Evolutionary conservation across 164 flowering plant species (phyloP).

Genomic region (Berberis vulgaris): DNA sequence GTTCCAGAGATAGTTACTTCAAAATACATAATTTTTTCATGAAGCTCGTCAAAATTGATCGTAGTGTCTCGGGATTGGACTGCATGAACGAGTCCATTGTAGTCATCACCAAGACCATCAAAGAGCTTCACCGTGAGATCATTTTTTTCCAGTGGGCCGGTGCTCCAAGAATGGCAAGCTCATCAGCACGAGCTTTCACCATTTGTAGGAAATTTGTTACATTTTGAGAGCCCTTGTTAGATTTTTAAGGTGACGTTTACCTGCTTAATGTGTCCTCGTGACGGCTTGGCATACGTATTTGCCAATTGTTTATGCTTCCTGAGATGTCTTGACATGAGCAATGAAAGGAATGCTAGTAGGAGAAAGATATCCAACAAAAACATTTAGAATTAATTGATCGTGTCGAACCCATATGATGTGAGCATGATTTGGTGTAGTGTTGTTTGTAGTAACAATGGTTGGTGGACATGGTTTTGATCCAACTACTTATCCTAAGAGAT

Average conservation of each 20-base stretch:
- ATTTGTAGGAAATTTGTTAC: conserved; percentile 3
- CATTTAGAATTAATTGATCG: too few species aligned
- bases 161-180: conserved; percentile 4
- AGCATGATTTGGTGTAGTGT: conserved; percentile 1
- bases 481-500: neutral
- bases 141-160: conserved; percentile 2
- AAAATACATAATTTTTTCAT: neutral
- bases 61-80: conserved; percentile 6
- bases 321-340: too few species aligned
- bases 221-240: neutral
- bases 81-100: conserved; percentile 3
- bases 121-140: neutral
- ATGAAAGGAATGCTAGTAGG: neutral
- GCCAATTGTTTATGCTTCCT: conserved; percentile 7
- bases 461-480: neutral
- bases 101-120: conserved; percentile 6
- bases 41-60: conserved; percentile 8
- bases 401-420: neutral
- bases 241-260: neutral
- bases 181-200: conserved; percentile 3
- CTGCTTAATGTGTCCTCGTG: conserved; percentile 4
- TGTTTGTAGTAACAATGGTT: neutral
- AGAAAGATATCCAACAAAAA: neutral
- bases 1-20: neutral
- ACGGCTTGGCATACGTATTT: conserved; percentile 7